Evolutionary conservation across 2,329 filamentous ascomycete species (phyloP).

Genomic region (Pseudogymnoascus sp.): DNA sequence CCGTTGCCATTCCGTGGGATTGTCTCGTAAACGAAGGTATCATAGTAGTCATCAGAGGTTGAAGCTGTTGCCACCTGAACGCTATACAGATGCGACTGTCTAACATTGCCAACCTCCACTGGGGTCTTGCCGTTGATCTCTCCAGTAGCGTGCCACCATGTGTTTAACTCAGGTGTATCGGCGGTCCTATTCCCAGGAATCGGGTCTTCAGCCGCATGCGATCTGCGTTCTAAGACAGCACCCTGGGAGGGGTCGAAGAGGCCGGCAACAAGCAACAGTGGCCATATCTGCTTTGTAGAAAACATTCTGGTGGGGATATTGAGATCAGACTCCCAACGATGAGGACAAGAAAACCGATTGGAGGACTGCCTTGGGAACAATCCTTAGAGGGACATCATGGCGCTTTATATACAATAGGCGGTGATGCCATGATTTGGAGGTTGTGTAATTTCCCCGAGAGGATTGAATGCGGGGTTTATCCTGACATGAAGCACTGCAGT

Average conservation of each 20-base stretch:
- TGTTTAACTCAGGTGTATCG: constrained; percentile 2
- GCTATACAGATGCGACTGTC: constrained; percentile 21
- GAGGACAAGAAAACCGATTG: background rate
- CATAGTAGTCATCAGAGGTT: constrained; percentile 18
- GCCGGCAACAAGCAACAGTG: background rate
- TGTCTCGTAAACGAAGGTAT: constrained; percentile 31
- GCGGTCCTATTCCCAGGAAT: background rate
- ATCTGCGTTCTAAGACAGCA: background rate
- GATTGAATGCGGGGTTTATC: background rate
- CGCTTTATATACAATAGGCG: background rate
- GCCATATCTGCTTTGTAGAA: background rate
- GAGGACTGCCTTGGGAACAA: background rate
- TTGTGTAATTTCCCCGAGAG: constrained; percentile 1
- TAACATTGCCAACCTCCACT: constrained; percentile 19
- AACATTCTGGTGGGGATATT: background rate
- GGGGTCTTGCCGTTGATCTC: constrained; percentile 20
- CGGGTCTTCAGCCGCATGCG: background rate
- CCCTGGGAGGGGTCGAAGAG: background rate
- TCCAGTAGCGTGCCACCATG: constrained; percentile 22
- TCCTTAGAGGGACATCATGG: background rate
- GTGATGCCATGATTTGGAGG: background rate
- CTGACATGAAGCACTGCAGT: background rate
- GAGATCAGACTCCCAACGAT: background rate
- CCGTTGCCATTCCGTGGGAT: constrained; percentile 32
- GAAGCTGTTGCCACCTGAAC: constrained; percentile 18